phyloP scores from a whole-genome alignment of 1,284 basidiomycete genomes.

The Tilletia walkeri region DNA sequence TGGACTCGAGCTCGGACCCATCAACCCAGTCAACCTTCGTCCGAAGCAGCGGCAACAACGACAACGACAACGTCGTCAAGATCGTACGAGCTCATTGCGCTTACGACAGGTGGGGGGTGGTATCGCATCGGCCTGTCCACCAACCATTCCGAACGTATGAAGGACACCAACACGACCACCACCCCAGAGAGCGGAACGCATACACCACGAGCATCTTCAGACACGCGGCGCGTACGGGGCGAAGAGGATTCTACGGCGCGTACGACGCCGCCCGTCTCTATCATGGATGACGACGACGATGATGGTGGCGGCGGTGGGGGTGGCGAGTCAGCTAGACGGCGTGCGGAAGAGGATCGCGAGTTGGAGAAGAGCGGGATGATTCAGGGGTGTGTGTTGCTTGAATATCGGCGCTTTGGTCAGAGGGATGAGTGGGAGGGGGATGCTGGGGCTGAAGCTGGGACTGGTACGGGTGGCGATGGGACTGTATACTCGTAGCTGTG shows the following conservation, averaged over 20 bases:
- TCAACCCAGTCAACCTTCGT: not conserved
- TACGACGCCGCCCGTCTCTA: too few species aligned
- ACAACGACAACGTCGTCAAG: not conserved
- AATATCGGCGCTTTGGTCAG: slow-evolving; percentile 18
- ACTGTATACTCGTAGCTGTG: too few species aligned
- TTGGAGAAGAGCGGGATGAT: slow-evolving; percentile 14
- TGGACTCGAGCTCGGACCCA: slow-evolving; percentile 29
- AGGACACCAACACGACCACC: too few species aligned
- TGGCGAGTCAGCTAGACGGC: not conserved
- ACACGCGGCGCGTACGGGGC: too few species aligned
- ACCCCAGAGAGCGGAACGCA: too few species aligned
- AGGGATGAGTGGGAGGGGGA: slow-evolving; percentile 1
- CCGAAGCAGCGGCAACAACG: too few species aligned
- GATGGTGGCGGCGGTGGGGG: too few species aligned
- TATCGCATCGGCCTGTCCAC: slow-evolving; percentile 38
- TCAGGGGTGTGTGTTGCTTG: slow-evolving; percentile 1
- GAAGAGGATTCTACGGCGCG: too few species aligned
- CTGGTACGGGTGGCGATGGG: too few species aligned
- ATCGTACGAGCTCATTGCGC: slow-evolving; percentile 32
- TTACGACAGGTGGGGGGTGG: slow-evolving; percentile 46
- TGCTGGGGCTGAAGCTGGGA: not conserved
- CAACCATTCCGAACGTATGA: not conserved
- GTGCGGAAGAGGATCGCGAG: not conserved
- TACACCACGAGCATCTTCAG: too few species aligned
- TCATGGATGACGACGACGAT: too few species aligned